Base-by-base conservation (phyloP, 192 early-diverging fungal genomes). In the Coemansia sp. region DNA sequence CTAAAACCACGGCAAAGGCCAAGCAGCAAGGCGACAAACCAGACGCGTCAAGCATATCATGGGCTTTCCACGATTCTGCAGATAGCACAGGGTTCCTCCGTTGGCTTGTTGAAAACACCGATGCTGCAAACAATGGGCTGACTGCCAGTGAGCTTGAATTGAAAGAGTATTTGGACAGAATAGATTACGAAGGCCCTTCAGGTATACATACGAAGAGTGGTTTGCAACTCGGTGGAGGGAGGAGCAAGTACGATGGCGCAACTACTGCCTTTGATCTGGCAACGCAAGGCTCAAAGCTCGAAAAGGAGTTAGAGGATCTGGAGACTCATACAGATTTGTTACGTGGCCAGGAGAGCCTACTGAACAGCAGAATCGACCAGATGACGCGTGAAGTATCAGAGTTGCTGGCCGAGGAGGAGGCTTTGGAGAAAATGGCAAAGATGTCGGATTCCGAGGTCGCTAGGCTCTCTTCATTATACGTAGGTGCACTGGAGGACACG, bases 61-160 rank as follows among this genome's bases (percentile, higher is more conserved):
- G 78, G 78, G 78, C 69, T 3, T 80, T 80, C 49, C 78, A 75
- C 54, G 69, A 80, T 5, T 69, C 78, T 13, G 67, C 61, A 15
- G 78, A 80, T 59, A 74, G 67, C 3, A 63, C 66, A 8, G 78
- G 78, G 19, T 52, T 80, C 21, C 64, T 80, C 6, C 65, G 61
- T 39, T 80, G 78, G 78, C 60, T 80, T 13, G 62, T 57, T 1
- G 67, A 72, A 19, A 80, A 80, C 47, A 16, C 68, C 18, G 69
- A 63, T 40, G 78, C 78, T 3, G 5, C 43, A 9, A 62, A 54
- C 18, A 80, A 80, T 49, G 78, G 78, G 5, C 55, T 80, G 4
- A 52, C 63, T 0, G 69, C 65, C 4, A 65, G 55, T 48, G 78
- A 80, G 49, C 69, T 80, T 8, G 73, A 75, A 55, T 36, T 80